These are phyloP conservation scores for Saussurea involucrata DNA, from an alignment of 129 eudicot genomes.

Conservation along the genomic window DNA sequence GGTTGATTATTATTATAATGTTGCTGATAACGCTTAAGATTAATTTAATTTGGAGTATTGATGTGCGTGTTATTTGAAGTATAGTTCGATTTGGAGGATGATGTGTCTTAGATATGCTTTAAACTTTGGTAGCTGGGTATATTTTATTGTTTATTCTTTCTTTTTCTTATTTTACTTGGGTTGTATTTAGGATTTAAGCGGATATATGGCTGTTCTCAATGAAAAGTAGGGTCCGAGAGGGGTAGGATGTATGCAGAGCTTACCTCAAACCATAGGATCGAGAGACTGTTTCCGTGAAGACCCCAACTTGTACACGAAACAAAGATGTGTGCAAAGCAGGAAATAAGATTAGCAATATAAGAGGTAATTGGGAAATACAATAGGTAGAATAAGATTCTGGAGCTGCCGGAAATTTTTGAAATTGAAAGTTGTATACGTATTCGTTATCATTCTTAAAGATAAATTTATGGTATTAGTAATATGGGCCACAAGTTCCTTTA, in stretches of 20 bases:
- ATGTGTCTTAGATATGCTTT: constrained; percentile 4
- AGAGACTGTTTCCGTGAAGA: background rate
- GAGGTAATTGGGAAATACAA: too few species aligned
- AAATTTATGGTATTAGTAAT: background rate
- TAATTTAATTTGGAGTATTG: constrained; percentile 15
- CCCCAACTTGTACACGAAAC: background rate
- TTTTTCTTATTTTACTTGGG: background rate
- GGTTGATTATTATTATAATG: constrained; percentile 12
- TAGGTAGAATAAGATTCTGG: background rate
- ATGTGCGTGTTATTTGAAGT: constrained; percentile 6
- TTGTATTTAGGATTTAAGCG: background rate
- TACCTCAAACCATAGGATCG: background rate
- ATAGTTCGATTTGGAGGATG: constrained; percentile 10
- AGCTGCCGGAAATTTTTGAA: background rate
- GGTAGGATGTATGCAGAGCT: background rate
- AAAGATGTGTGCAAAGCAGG: background rate
- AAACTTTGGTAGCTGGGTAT: constrained; percentile 11
- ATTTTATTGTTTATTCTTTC: background rate
- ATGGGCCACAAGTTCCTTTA: background rate
- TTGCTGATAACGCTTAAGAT: constrained; percentile 19
- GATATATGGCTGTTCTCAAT: background rate
- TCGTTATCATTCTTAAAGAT: background rate
- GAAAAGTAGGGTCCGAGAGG: background rate
- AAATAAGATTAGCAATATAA: background rate
- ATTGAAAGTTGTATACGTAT: background rate